Evolutionary conservation across 768 basidiomycete genomes (phyloP), one percentile per base, ranked within the genome.

Genomic region (Lentinula edodes): DNA sequence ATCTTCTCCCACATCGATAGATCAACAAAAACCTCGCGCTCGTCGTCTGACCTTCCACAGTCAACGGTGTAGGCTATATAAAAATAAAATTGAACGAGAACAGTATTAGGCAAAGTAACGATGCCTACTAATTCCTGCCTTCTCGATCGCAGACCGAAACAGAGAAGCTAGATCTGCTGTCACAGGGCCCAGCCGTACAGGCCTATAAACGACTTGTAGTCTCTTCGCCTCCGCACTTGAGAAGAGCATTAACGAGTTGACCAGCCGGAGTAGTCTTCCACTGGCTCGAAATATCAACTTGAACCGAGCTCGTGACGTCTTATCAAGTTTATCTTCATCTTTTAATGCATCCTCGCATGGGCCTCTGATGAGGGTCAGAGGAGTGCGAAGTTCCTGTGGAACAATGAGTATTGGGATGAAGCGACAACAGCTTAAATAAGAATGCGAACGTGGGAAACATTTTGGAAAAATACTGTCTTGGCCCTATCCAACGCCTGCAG

Each of bases 1-100:
- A 61, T 61, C 53, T 61, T 61, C 61, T 61, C 61, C 61, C 61
- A 61, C 61, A 61, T 61, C 5, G 51, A 41, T 23, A 56, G 34
- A 35, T 61, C 53, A 28, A 61, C 54, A 34, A 42, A 61, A 12
- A 52, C 61, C n/a, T 54, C 61, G 35, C 53, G 53, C 15, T 56
- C 41, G 35, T 61, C 61, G 35, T 43, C 43, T 5, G 53, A 15
- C 7, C 56, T 53, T 45, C 53, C 61, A 35, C 61, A 61, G 10
- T 39, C 45, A 13, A 61, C 61, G 23, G 39, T 61, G 23, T 54
- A 61, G 28, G n/a, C 51, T 61, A 52, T 61, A 52, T n/a, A 52
- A 5, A 35, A 23, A 61, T 16, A 20, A n/a, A 28, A 32, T 13
- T 16, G 36, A 48, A 12, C 23, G n/a, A 46, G 18, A 23, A 15